phyloP scores from a whole-genome alignment of 2,329 filamentous ascomycete species.

The Diaporthe sp. region DNA sequence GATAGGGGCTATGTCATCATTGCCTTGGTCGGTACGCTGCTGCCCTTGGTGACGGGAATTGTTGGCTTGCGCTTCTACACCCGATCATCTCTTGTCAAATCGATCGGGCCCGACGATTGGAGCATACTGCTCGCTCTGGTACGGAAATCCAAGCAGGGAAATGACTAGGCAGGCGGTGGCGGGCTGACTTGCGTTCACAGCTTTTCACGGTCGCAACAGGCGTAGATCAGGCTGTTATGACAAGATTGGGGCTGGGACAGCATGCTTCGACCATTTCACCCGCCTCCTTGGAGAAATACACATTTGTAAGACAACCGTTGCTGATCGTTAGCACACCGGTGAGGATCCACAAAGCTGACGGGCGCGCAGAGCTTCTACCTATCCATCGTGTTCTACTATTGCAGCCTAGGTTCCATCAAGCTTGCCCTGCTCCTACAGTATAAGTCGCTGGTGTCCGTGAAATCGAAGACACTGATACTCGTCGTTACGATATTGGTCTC shows the following conservation, averaged over 20 bases:
- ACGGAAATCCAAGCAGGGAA: conserved; percentile 27
- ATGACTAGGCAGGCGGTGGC: neutral
- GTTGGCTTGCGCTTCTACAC: conserved; percentile 50
- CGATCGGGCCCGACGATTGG: conserved; percentile 50
- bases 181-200: neutral
- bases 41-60: conserved; percentile 45
- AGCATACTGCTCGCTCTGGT: conserved; percentile 56
- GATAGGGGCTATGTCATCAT: conserved; percentile 46
- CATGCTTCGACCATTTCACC: conserved; percentile 41
- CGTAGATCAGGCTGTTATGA: conserved; percentile 40
- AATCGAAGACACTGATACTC: conserved; percentile 7
- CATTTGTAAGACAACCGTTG: neutral
- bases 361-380: conserved; percentile 25
- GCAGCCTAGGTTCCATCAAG: conserved; percentile 29
- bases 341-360: neutral
- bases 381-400: conserved; percentile 35
- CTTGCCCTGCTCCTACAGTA: conserved; percentile 35
- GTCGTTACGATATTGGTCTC: conserved; percentile 1
- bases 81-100: conserved; percentile 46
- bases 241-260: conserved; percentile 39
- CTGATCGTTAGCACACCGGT: no score
- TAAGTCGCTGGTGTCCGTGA: conserved; percentile 32
- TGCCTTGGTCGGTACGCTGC: conserved; percentile 44
- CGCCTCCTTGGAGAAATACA: conserved; percentile 7
- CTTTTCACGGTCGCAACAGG: conserved; percentile 35